Evolutionary conservation across 2,329 filamentous ascomycete species (phyloP).

Genomic region (Beauveria asiatica): DNA sequence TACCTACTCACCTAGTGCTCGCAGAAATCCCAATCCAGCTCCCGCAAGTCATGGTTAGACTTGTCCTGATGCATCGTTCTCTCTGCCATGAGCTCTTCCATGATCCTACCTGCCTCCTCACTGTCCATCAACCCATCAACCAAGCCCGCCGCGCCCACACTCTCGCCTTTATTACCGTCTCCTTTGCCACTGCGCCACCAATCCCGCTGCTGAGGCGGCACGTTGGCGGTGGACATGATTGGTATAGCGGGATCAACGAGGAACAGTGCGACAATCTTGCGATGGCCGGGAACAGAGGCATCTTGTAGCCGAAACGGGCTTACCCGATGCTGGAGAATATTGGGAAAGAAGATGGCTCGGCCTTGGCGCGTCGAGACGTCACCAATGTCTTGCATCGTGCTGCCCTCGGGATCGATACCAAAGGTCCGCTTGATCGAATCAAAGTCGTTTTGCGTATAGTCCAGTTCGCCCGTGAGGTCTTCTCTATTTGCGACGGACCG

Average conservation of each 20-base stretch:
- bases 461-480: conserved; percentile 17
- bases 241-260: conserved; percentile 48
- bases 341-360: conserved; percentile 49
- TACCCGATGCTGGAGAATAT: conserved; percentile 43
- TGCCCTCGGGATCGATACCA: conserved; percentile 19
- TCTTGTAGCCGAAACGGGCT: conserved; percentile 44
- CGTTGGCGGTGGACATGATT: conserved; percentile 34
- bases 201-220: conserved; percentile 32
- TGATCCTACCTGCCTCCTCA: too few relatives aligned
- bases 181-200: conserved; percentile 21
- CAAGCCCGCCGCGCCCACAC: too few relatives aligned
- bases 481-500: conserved; percentile 30
- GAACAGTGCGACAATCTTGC: conserved; percentile 52
- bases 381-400: conserved; percentile 33
- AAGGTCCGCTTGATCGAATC: conserved; percentile 26
- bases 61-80: too few relatives aligned
- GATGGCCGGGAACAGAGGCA: conserved; percentile 42
- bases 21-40: too few relatives aligned
- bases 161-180: too few relatives aligned
- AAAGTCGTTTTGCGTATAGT: conserved; percentile 25
- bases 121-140: too few relatives aligned
- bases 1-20: too few relatives aligned
- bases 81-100: too few relatives aligned
- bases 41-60: too few relatives aligned
- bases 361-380: conserved; percentile 36